phyloP scores from a whole-genome alignment of 116 monocot genomes.

The Zostera marina region DNA sequence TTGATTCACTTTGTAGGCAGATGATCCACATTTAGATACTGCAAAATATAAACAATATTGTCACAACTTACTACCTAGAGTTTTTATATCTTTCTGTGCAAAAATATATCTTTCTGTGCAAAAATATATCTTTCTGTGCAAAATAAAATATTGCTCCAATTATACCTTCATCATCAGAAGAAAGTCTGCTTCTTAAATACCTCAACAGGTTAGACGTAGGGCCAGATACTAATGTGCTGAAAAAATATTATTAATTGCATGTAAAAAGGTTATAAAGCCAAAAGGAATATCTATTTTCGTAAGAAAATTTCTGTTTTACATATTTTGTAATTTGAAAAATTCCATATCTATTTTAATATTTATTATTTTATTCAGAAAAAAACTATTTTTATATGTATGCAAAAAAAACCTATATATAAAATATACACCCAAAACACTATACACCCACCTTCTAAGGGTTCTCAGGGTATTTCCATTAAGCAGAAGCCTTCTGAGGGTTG shows the following conservation, averaged over 20 bases:
- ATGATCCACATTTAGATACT: slow-evolving; percentile 1
- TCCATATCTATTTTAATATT: no score
- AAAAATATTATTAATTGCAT: slow-evolving; percentile 1
- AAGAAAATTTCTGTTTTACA: no score
- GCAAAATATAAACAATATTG: neutral
- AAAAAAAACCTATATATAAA: neutral
- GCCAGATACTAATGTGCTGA: slow-evolving; percentile 83
- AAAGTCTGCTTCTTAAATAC: slow-evolving; percentile 58
- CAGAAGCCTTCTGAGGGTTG: slow-evolving; percentile 79
- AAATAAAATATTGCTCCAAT: neutral
- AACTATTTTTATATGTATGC: no score
- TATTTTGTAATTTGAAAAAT: no score
- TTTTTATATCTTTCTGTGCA: no score
- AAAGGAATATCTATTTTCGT: no score
- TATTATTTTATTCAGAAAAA: no score
- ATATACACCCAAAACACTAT: neutral
- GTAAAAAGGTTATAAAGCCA: no score
- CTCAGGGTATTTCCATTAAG: slow-evolving; percentile 77
- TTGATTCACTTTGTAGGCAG: slow-evolving; percentile 1
- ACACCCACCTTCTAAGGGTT: slow-evolving; percentile 62
- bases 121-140: no score
- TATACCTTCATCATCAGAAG: slow-evolving; percentile 67
- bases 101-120: no score
- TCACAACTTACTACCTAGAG: neutral
- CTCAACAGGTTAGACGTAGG: slow-evolving; percentile 70